Conservation (phyloP, 345 rosid genomes). For the Turnera subulata region DNA sequence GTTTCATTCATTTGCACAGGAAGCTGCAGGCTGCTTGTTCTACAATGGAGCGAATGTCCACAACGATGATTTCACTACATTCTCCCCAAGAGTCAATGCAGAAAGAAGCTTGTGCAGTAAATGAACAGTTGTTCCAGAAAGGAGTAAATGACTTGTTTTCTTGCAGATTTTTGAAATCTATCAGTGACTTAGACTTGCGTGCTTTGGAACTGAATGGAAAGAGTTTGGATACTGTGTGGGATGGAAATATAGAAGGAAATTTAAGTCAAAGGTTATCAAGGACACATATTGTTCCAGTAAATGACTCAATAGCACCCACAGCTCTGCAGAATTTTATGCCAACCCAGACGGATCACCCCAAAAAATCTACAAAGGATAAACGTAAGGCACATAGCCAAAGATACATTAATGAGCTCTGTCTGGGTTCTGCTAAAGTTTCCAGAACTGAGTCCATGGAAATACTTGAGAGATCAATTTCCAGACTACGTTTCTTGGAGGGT, state of each 20-base stretch:
- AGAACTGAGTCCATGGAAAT: conserved; percentile 42
- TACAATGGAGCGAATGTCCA: conserved; percentile 17
- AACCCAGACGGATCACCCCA: conserved; percentile 6
- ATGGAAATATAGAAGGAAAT: conserved; percentile 25
- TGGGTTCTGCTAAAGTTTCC: conserved; percentile 24
- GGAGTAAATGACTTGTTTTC: conserved; percentile 17
- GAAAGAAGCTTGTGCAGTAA: conserved; percentile 18
- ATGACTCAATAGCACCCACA: conserved; percentile 35
- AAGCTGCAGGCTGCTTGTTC: conserved; percentile 24
- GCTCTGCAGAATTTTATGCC: conserved; percentile 18
- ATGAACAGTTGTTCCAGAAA: neutral
- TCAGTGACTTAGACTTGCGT: conserved; percentile 39
- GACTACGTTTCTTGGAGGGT: conserved; percentile 45
- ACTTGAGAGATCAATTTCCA: conserved; percentile 54
- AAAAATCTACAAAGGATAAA: conserved; percentile 28
- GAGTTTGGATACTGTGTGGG: conserved; percentile 15
- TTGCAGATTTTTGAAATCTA: conserved; percentile 26
- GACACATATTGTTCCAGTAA: conserved; percentile 30
- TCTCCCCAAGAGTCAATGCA: conserved; percentile 24
- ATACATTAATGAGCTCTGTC: conserved; percentile 18
- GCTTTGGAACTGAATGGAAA: conserved; percentile 35
- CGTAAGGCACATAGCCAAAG: conserved; percentile 18
- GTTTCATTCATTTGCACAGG: conserved; percentile 28
- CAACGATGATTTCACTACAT: conserved; percentile 13
- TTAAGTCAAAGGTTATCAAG: conserved; percentile 21